Conservation (phyloP, 306 rosid genomes). For the Dryas drummondii region DNA sequence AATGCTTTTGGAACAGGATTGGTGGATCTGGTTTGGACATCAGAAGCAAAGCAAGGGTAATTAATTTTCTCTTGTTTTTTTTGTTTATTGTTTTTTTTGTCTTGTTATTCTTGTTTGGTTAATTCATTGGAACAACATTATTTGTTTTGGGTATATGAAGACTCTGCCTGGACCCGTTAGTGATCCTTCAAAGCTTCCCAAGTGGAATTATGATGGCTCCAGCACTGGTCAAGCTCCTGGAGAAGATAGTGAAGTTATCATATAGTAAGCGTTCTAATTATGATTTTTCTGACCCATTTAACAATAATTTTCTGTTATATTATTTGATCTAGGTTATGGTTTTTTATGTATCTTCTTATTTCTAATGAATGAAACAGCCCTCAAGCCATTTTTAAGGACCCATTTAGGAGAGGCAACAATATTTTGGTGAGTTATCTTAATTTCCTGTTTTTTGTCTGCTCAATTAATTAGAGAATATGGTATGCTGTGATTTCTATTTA, state of each 20-base stretch:
- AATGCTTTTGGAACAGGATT: constrained; percentile 48
- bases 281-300: neutral
- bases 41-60: constrained; percentile 97
- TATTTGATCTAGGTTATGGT: neutral
- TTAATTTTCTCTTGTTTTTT: neutral
- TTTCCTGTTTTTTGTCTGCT: too few species aligned
- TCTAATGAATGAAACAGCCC: constrained; percentile 48
- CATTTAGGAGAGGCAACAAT: constrained; percentile 80
- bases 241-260: constrained; percentile 79
- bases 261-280: constrained; percentile 46
- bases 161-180: constrained; percentile 69
- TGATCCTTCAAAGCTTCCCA: constrained; percentile 78
- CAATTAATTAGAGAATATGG: neutral
- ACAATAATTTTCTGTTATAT: neutral
- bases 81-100: neutral
- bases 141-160: constrained; percentile 39
- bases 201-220: constrained; percentile 94
- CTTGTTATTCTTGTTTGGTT: neutral
- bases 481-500: neutral
- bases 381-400: constrained; percentile 87
- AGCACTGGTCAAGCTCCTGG: constrained; percentile 97
- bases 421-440: constrained; percentile 53
- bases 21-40: constrained; percentile 95
- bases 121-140: neutral
- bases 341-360: neutral